Conservation (phyloP, 306 rosid genomes). For the Ziziphus jujuba region DNA sequence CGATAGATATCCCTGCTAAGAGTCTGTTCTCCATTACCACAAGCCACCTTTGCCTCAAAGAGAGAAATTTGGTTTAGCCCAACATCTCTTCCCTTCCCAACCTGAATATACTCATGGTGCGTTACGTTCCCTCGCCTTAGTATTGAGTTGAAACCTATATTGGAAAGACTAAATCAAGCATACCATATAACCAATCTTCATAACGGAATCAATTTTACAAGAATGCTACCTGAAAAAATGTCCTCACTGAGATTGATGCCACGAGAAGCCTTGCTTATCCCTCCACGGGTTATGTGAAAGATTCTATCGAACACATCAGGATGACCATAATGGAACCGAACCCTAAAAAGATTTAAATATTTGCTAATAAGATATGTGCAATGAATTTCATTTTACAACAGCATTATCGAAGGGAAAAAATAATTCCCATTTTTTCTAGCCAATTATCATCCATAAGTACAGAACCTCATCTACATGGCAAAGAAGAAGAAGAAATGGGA, state of each 20-base stretch:
- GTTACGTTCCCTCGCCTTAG: slow-evolving; percentile 90
- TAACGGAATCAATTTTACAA: not conserved
- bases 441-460: too few species aligned
- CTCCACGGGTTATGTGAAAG: slow-evolving; percentile 97
- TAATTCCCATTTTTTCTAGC: not conserved
- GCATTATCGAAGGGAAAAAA: not conserved
- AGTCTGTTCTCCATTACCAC: slow-evolving; percentile 95
- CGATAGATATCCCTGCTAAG: slow-evolving; percentile 92
- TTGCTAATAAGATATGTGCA: not conserved
- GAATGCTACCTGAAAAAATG: slow-evolving; percentile 86
- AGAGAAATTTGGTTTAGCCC: slow-evolving; percentile 97
- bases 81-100: slow-evolving; percentile 97
- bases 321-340: slow-evolving; percentile 98
- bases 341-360: slow-evolving; percentile 46
- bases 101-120: slow-evolving; percentile 96
- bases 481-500: not conserved
- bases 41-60: slow-evolving; percentile 95
- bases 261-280: slow-evolving; percentile 97
- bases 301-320: slow-evolving; percentile 98
- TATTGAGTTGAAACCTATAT: slow-evolving; percentile 83
- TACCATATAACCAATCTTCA: slow-evolving; percentile 17
- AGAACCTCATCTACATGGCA: not conserved
- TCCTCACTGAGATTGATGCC: slow-evolving; percentile 96
- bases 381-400: not conserved
- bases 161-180: slow-evolving; percentile 19